Evolutionary conservation across 805 yeast species (phyloP), one percentile per base, ranked within the genome.

Genomic region (Ogataea henricii): DNA sequence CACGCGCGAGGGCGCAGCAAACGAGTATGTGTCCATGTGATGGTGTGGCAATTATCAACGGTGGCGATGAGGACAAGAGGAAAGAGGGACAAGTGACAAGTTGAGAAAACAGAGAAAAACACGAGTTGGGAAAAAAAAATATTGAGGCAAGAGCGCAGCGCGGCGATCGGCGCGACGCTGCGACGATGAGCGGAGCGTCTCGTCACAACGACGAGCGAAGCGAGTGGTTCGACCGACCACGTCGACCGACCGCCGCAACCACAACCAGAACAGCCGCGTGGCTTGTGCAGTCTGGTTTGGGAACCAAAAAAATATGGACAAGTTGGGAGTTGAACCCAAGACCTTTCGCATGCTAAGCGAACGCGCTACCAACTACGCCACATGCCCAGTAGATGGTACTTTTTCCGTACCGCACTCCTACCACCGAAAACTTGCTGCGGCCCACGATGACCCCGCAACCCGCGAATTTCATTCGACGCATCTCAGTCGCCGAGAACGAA

Each of bases 321-420:
- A 79, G 83, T 77, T 80, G 79, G 85, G 85, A 80, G 75, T 80
- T 82, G 85, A 79, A 79, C 84, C 84, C 80, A 80, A 79, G 85
- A 81, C 86, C 85, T 81, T 78, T 79, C 82, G 79, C 85, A 79
- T 80, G 84, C 84, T 78, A 81, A 79, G 85, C 79, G 82, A 78
- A 78, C 84, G 84, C 85, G 85, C 85, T 80, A 79, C 85, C 84
- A 78, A 80, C 85, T 80, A 77, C 85, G 84, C 35, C 35, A 32
- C 35, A 32, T 32, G 35, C 35, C 35, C 35, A 25, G 27, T 25
- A 7, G 27, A 25, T 25, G 27, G 27, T 25, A 25, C 10, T 25
- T 25, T 25, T 6, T 7, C 27, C 9, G 9, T 7, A 10, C 9
- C 10, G 10, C 9, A 10, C 27, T 25, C 6, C 10, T 6, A 25